These are phyloP conservation scores for Mycosphaerella arachidis DNA, from an alignment of 2,329 filamentous ascomycete species.

Conservation along the genomic window DNA sequence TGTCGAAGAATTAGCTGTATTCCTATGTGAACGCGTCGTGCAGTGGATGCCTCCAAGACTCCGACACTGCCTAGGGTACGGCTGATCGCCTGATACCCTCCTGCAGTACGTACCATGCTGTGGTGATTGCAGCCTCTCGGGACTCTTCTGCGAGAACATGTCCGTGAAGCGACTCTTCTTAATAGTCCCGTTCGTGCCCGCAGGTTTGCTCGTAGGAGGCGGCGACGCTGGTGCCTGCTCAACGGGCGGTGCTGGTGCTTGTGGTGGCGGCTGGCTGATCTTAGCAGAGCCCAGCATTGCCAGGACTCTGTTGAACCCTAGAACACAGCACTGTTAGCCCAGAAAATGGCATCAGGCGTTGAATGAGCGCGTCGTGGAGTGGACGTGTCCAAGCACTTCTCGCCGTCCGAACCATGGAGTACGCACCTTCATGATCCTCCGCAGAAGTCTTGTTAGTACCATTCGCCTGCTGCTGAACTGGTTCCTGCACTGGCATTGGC, in stretches of 20 bases:
- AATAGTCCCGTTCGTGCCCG: conserved; percentile 24
- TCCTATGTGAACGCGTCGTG: no score
- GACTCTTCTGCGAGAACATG: conserved; percentile 32
- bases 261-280: conserved; percentile 31
- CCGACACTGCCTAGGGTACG: no score
- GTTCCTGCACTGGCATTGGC: conserved; percentile 11
- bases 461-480: conserved; percentile 14
- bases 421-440: conserved; percentile 73
- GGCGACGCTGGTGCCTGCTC: conserved; percentile 26
- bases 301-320: conserved; percentile 62
- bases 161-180: conserved; percentile 31
- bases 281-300: conserved; percentile 67
- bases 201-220: conserved; percentile 17
- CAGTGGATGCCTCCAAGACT: no score
- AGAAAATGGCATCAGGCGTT: no score
- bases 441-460: conserved; percentile 43
- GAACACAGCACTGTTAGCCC: no score
- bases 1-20: no score
- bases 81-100: no score
- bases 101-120: conserved; percentile 3
- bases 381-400: no score
- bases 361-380: no score
- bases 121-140: conserved; percentile 28
- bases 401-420: no score
- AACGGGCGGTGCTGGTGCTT: conserved; percentile 11